Percentiles rank a stretch among this genome's conserved stretches.
These are phyloP conservation scores for Inga leiocalycina DNA, from an alignment of 306 rosid genomes.

Conservation along the genomic window DNA sequence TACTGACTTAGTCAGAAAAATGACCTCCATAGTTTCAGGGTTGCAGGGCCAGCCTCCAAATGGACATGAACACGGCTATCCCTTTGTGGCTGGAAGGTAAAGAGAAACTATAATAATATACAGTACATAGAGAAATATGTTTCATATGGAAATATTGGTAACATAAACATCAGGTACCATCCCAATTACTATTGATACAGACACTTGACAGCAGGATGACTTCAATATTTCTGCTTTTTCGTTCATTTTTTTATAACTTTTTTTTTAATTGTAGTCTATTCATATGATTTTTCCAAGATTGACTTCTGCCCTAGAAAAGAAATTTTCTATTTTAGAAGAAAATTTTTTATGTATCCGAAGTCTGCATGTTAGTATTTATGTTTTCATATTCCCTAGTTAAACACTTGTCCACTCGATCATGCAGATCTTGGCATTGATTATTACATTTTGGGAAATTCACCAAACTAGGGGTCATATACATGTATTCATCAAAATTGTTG, in stretches of 20 bases:
- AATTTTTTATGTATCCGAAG: neutral
- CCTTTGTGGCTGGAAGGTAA: slow-evolving; percentile 82
- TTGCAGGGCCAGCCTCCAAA: slow-evolving; percentile 83
- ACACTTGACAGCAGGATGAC: neutral
- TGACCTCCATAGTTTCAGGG: slow-evolving; percentile 63
- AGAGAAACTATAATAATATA: neutral
- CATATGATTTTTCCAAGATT: neutral
- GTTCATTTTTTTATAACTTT: neutral
- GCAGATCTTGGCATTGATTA: neutral
- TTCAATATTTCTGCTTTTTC: neutral
- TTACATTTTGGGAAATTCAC: neutral
- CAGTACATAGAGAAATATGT: neutral
- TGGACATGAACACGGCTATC: slow-evolving; percentile 72
- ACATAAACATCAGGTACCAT: neutral
- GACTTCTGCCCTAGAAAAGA: neutral
- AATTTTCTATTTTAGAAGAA: neutral
- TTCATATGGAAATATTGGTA: neutral
- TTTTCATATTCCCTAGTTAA: neutral
- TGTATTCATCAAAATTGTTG: neutral
- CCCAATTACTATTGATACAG: neutral
- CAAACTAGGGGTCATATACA: neutral
- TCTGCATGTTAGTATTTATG: neutral
- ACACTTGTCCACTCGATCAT: neutral
- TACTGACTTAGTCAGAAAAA: neutral
- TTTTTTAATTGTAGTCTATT: neutral